A percentile compares a stretch with the other conserved stretches of the same genome.
Conservation (phyloP, 192 early-diverging fungal species). For the Rhizoclosmatium globosum region DNA sequence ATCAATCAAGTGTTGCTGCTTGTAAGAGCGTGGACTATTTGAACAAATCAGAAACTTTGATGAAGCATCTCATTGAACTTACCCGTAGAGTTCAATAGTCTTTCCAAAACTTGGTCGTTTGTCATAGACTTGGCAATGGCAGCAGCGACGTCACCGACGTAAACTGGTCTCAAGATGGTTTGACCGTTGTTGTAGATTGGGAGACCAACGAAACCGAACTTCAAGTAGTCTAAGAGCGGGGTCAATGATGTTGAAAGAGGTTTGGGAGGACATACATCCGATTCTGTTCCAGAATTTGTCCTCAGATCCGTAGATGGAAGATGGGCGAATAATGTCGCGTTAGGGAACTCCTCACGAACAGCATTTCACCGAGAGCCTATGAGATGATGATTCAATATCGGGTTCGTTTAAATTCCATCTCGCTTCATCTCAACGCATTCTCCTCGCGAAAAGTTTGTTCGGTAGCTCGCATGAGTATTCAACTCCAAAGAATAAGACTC, state of each 20-base stretch:
- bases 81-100: slow-evolving; percentile 91
- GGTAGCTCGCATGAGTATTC: too few relatives aligned
- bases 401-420: not conserved
- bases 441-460: too few relatives aligned
- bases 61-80: slow-evolving; percentile 9
- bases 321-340: slow-evolving; percentile 94
- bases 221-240: slow-evolving; percentile 24
- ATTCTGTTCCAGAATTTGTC: slow-evolving; percentile 93
- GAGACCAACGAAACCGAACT: slow-evolving; percentile 53
- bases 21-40: slow-evolving; percentile 56
- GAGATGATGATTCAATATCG: not conserved
- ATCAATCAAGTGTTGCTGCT: slow-evolving; percentile 74
- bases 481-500: too few relatives aligned
- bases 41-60: not conserved
- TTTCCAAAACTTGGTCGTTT: slow-evolving; percentile 79
- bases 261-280: slow-evolving; percentile 57
- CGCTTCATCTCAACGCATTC: not conserved
- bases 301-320: slow-evolving; percentile 89
- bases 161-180: slow-evolving; percentile 75
- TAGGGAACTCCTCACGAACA: slow-evolving; percentile 89
- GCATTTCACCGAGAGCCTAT: slow-evolving; percentile 88
- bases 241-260: not conserved
- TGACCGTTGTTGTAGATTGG: slow-evolving; percentile 73
- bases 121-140: slow-evolving; percentile 79
- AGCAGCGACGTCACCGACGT: slow-evolving; percentile 86